phyloP scores from a whole-genome alignment of 768 basidiomycete genomes.

The Lentinula aciculospora region DNA sequence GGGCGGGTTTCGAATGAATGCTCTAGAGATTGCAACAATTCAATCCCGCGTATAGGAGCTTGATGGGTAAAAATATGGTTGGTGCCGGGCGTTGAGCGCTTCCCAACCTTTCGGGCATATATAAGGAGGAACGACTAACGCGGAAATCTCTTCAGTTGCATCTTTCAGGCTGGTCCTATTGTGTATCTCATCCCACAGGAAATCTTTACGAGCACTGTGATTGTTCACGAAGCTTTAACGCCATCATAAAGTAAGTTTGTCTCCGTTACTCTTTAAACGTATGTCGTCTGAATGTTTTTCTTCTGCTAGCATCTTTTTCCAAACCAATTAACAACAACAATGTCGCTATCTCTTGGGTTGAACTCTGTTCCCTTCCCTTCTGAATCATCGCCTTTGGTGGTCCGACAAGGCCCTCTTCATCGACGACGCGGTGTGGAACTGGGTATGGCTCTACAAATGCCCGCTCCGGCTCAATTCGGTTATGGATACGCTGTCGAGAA shows the following conservation, averaged over 20 bases:
- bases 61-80: too few relatives aligned
- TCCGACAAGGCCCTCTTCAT: neutral
- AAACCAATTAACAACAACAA: neutral
- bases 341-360: neutral
- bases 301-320: neutral
- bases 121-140: neutral
- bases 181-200: neutral
- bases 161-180: neutral
- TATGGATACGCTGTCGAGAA: neutral
- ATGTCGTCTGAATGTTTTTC: too few relatives aligned
- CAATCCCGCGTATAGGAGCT: too few relatives aligned
- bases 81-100: neutral
- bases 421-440: neutral
- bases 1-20: too few relatives aligned
- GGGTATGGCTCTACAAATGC: conserved; percentile 1
- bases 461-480: neutral
- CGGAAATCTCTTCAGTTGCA: neutral
- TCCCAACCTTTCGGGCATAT: neutral
- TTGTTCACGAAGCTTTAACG: neutral
- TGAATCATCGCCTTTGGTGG: neutral
- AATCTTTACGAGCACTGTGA: neutral
- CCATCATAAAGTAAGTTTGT: too few relatives aligned
- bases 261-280: too few relatives aligned
- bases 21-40: too few relatives aligned
- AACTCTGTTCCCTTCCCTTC: conserved; percentile 2